Conservation (phyloP, 2,329 filamentous ascomycete genomes). For the Blastomyces percursus region DNA sequence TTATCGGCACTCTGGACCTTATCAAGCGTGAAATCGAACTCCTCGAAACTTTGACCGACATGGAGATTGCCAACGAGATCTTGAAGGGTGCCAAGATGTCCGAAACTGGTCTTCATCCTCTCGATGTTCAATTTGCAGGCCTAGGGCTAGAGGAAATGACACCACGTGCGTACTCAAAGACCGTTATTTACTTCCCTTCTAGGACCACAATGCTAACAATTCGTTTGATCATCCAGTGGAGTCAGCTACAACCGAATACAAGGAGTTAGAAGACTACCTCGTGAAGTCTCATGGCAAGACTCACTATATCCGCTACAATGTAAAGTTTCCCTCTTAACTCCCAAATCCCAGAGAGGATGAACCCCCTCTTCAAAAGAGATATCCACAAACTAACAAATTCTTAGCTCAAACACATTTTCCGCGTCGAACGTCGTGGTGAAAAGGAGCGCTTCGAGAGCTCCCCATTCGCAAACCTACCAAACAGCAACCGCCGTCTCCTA, state of each 20-base stretch:
- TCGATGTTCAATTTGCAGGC: conserved; percentile 62
- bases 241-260: conserved; percentile 50
- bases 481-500: conserved; percentile 61
- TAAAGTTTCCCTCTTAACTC: conserved; percentile 8
- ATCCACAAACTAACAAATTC: conserved; percentile 10
- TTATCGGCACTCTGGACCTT: conserved; percentile 46
- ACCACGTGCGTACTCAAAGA: conserved; percentile 30
- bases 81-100: conserved; percentile 55
- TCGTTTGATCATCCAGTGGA: conserved; percentile 37
- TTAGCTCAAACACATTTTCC: conserved; percentile 63
- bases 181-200: background rate
- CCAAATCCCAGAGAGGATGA: conserved; percentile 6
- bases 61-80: conserved; percentile 70
- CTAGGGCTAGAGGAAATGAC: conserved; percentile 69
- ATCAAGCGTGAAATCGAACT: conserved; percentile 70
- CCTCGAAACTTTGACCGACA: conserved; percentile 69
- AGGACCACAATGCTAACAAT: background rate
- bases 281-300: conserved; percentile 54
- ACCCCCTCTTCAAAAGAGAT: background rate
- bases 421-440: conserved; percentile 67
- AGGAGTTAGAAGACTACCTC: conserved; percentile 56
- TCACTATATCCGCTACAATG: conserved; percentile 42
- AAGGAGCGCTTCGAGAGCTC: conserved; percentile 54
- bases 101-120: conserved; percentile 44
- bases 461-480: conserved; percentile 39